Conservation (phyloP, 192 early-diverging fungal species). For the Linnemannia hyalina region DNA sequence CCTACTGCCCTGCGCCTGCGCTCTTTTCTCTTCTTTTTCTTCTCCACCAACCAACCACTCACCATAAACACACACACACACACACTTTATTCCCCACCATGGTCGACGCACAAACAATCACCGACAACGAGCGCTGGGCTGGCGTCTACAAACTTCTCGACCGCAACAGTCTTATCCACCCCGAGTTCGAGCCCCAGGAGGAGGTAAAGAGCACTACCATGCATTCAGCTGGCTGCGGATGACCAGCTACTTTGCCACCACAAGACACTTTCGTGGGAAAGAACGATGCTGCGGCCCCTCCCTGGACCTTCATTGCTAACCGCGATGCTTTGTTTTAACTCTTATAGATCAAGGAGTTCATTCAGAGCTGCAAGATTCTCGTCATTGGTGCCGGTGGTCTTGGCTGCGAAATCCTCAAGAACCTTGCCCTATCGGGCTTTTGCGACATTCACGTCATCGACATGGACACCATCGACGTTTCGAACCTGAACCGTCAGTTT, state of each 20-base stretch:
- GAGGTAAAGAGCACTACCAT: constrained; percentile 15
- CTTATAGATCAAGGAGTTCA: constrained; percentile 47
- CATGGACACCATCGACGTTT: constrained; percentile 91
- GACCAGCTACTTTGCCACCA: not conserved
- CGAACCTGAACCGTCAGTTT: constrained; percentile 89
- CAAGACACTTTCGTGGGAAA: not conserved
- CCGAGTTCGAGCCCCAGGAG: constrained; percentile 44
- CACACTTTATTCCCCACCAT: not conserved
- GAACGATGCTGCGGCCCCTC: not conserved
- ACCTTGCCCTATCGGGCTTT: constrained; percentile 85
- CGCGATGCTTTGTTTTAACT: not conserved
- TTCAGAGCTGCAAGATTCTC: constrained; percentile 72
- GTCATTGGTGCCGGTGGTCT: constrained; percentile 90
- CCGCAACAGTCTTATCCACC: constrained; percentile 43
- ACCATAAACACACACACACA: not conserved
- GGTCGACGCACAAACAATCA: constrained; percentile 29
- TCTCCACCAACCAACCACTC: not conserved
- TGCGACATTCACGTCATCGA: constrained; percentile 87
- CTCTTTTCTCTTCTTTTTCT: not conserved
- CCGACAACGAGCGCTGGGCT: constrained; percentile 42
- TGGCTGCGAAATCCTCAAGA: constrained; percentile 89
- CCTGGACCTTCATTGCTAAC: not conserved
- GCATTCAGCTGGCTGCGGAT: not conserved
- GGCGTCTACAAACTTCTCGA: constrained; percentile 54
- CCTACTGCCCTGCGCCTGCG: not conserved